Base-by-base conservation (phyloP, 192 early-diverging fungal genomes). In the Dissophora ornata region DNA sequence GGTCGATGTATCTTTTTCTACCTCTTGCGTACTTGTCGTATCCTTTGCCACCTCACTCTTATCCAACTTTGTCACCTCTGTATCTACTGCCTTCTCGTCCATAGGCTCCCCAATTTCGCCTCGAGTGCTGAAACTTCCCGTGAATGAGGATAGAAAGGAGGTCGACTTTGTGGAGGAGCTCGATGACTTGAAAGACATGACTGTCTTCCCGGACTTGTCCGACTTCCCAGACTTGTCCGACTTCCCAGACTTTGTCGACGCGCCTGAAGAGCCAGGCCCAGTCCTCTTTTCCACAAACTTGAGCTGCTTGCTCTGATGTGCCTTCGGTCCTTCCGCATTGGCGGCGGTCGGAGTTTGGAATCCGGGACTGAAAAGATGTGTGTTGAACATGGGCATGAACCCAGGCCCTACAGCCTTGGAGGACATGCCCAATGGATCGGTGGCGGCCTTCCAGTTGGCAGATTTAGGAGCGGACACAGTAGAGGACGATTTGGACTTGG, bases 341-440 rank as follows among this genome's bases (percentile, higher is more conserved):
- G 51, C 18, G 2, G 29, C 4, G 24, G 42, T 49, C 11, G 62
- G 30, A 11, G 47, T 28, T 21, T 54, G 42, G 16, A 62, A 62
- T 48, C 68, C 68, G 21, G 68, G 58, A 32, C 40, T 29, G 40
- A 54, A 70, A 5, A 70, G 59, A 36, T 54, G 34, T 4, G 68
- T 61, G 28, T 25, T 54, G 28, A 70, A 70, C 50, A 57, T 52
- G 56, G 58, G 62, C 62, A 63, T 63, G 24, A 55, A 48, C 18
- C 57, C 49, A 8, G 58, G 58, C 1, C 50, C 41, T 25, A 56
- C 21, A 9, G 68, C 19, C 32, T 70, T 70, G 29, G 68, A 47
- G 18, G 68, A 70, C 68, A 62, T 62, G n/a, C 57, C 57, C 22
- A 62, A 21, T 29, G 59, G 68, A 40, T 70, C 68, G 19, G 51